Evolutionary conservation across 2,329 filamentous ascomycete species (phyloP).

Genomic region (Cercospora berteroae): DNA sequence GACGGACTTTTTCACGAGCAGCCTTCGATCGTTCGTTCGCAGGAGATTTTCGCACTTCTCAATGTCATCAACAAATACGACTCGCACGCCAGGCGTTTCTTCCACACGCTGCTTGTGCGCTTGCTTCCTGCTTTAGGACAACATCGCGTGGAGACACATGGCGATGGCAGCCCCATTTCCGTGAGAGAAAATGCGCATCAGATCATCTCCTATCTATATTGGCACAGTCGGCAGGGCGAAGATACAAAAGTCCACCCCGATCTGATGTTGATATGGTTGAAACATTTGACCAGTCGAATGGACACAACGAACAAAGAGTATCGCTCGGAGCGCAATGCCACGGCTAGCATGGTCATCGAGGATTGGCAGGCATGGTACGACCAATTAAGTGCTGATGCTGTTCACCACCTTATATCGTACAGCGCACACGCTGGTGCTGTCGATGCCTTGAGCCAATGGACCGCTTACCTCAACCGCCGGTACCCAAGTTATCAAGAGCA

Average conservation of each 20-base stretch:
- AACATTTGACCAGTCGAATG: slow-evolving; percentile 6
- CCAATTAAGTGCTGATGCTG: slow-evolving; percentile 20
- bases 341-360: slow-evolving; percentile 19
- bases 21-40: not conserved
- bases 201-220: slow-evolving; percentile 14
- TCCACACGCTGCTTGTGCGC: not conserved
- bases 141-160: not conserved
- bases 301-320: not conserved
- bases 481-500: slow-evolving; percentile 27
- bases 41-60: not conserved
- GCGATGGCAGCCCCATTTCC: not conserved
- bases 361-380: slow-evolving; percentile 32
- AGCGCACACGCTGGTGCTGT: slow-evolving; percentile 40
- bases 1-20: not conserved
- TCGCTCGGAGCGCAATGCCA: slow-evolving; percentile 11
- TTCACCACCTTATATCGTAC: slow-evolving; percentile 25
- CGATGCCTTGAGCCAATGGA: slow-evolving; percentile 36
- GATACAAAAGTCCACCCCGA: slow-evolving; percentile 12
- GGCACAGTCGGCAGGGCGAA: slow-evolving; percentile 7
- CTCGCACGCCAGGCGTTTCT: not conserved
- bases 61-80: not conserved
- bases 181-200: slow-evolving; percentile 1
- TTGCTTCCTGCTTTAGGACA: slow-evolving; percentile 2
- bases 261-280: slow-evolving; percentile 10
- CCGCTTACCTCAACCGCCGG: slow-evolving; percentile 32